These are phyloP conservation scores for Psilocybe cubensis DNA, from an alignment of 768 basidiomycete species.

Conservation along the genomic window DNA sequence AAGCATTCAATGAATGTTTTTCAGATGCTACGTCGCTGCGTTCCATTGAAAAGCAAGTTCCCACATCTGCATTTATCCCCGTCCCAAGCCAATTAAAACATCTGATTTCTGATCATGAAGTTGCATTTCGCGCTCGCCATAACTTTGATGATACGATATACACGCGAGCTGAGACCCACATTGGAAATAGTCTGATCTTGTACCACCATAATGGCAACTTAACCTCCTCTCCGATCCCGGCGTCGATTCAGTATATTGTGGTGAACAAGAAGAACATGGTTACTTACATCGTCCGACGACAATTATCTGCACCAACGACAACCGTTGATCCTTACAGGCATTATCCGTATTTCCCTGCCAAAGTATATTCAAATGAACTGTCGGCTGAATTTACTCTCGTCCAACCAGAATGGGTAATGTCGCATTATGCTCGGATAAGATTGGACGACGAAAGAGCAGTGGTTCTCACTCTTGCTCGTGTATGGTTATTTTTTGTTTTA, in stretches of 20 bases:
- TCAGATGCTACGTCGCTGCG: too few relatives aligned
- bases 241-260: conserved; percentile 23
- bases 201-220: conserved; percentile 15
- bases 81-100: background rate
- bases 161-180: conserved; percentile 18
- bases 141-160: conserved; percentile 13
- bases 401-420: conserved; percentile 19
- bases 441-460: conserved; percentile 6
- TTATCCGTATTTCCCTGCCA: conserved; percentile 24
- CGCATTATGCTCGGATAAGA: conserved; percentile 24
- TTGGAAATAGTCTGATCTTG: conserved; percentile 28
- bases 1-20: too few relatives aligned
- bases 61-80: background rate
- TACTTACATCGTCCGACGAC: conserved; percentile 15
- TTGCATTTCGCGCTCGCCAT: conserved; percentile 12
- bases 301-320: conserved; percentile 5
- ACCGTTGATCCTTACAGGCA: conserved; percentile 18
- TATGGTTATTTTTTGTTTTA: too few relatives aligned
- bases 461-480: conserved; percentile 14
- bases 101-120: background rate
- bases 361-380: conserved; percentile 19
- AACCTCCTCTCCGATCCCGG: conserved; percentile 14
- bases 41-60: too few relatives aligned
- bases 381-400: conserved; percentile 15
- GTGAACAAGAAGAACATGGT: background rate